Evolutionary conservation across 441 rosid genomes (phyloP), one percentile per base, ranked within the genome.

Genomic region (Arabidopsis hybrid): DNA sequence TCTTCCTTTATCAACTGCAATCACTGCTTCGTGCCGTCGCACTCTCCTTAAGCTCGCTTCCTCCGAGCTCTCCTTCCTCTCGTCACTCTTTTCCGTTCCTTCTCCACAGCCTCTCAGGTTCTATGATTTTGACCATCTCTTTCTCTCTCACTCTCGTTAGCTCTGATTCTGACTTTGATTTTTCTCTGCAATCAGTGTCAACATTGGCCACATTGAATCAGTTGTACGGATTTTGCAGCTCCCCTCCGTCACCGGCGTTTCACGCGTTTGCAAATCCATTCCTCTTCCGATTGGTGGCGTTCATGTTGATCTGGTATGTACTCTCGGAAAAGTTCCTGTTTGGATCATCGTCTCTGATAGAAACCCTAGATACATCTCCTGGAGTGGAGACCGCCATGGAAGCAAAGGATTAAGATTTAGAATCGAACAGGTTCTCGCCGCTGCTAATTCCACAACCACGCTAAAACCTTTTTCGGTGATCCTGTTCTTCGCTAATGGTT

Each of bases 201-300:
- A 95, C 84, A 81, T 88, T 45, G 97, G 99, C 18, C 92, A 95
- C 73, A 77, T 95, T 29, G 97, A 95, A 65, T 92, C 96, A 51
- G 87, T 92, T 4, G 73, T 89, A 66, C 73, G 79, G 63, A 62
- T 95, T 60, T 85, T 92, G 7, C 87, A 76, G 31, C 88, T 75
- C 43, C 91, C 92, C 14, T 86, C 66, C 13, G 68, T 90, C 14
- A 78, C 82, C 14, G 96, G 88, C 52, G 93, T 92, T 77, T 89
- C 99, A 0, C 88, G 99, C 5, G 96, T 88, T 51, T 95, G 97
- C 82, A 89, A 91, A 82, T 81, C 89, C 10, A 40, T 89, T 21
- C 84, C 87, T 62, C 64, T 78, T 10, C 29, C 83, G 31, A 61
- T 8, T 38, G 60, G 53, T 43, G 45, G 43, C 9, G 85, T 79